Evolutionary conservation across 768 basidiomycete species (phyloP).

Genomic region (Pilatotrama ljubarskyi): DNA sequence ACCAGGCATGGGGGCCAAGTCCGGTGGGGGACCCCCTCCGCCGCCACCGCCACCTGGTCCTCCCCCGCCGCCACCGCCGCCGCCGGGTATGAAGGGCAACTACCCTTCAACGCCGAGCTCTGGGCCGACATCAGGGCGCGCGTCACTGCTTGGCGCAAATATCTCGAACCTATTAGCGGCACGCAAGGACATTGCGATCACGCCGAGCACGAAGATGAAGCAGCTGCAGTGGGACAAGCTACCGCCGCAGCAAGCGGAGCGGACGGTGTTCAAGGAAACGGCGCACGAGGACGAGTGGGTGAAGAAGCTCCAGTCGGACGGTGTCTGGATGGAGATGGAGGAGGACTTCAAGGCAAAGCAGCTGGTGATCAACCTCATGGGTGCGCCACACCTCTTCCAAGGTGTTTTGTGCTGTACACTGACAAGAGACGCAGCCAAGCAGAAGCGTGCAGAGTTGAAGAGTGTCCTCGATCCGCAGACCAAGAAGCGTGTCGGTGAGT

Average conservation of each 20-base stretch:
- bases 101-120: conserved; percentile 38
- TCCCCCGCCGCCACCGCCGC: conserved; percentile 40
- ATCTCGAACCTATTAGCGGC: conserved; percentile 55
- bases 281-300: conserved; percentile 79
- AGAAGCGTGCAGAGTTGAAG: conserved; percentile 85
- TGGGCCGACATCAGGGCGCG: conserved; percentile 50
- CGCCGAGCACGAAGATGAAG: conserved; percentile 92
- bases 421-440: conserved; percentile 51
- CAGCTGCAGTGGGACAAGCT: conserved; percentile 99
- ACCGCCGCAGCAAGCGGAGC: conserved; percentile 80
- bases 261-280: conserved; percentile 82
- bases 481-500: conserved; percentile 90
- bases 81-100: conserved; percentile 33
- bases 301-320: conserved; percentile 77
- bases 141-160: conserved; percentile 61
- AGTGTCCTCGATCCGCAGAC: conserved; percentile 90
- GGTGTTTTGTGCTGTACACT: neutral
- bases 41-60: conserved; percentile 42
- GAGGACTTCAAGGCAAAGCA: conserved; percentile 98
- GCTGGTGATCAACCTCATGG: conserved; percentile 86
- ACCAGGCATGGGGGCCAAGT: conserved; percentile 5
- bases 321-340: conserved; percentile 96
- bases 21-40: conserved; percentile 27
- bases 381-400: conserved; percentile 41
- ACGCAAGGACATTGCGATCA: conserved; percentile 84